Evolutionary conservation across 2,329 filamentous ascomycete species (phyloP).

Genomic region (Sordariomycetes sp.): DNA sequence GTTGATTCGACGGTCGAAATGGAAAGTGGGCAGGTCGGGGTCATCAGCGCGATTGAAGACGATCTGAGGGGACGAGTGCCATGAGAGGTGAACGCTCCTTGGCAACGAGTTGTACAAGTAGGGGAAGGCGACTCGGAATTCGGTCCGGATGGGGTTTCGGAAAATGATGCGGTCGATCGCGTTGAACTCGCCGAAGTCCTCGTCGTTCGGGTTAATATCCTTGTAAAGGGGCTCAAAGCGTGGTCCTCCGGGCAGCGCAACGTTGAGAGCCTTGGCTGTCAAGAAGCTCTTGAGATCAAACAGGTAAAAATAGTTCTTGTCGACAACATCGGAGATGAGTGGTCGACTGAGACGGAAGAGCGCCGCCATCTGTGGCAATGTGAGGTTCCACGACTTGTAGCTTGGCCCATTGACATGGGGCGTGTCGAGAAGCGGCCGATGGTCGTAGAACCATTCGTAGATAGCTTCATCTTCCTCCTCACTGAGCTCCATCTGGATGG

Average conservation of each 20-base stretch:
- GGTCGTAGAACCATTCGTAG: constrained; percentile 96
- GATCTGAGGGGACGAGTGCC: constrained; percentile 88
- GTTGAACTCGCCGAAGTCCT: constrained; percentile 99
- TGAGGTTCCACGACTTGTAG: constrained; percentile 93
- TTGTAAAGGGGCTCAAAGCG: constrained; percentile 97
- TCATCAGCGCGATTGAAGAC: constrained; percentile 87
- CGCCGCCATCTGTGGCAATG: constrained; percentile 90
- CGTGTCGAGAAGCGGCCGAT: constrained; percentile 82
- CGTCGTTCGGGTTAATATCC: constrained; percentile 96
- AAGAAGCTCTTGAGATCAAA: constrained; percentile 93
- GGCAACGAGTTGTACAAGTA: constrained; percentile 95
- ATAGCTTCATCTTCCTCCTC: constrained; percentile 87
- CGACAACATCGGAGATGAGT: constrained; percentile 81
- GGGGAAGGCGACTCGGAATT: constrained; percentile 90
- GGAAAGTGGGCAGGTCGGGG: constrained; percentile 84
- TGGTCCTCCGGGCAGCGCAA: constrained; percentile 93
- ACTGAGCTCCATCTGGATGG: constrained; percentile 97
- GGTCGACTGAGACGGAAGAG: constrained; percentile 87
- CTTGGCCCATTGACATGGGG: constrained; percentile 92
- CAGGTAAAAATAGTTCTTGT: constrained; percentile 96
- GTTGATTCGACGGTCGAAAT: constrained; percentile 96
- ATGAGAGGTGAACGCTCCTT: constrained; percentile 83
- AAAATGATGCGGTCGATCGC: constrained; percentile 99
- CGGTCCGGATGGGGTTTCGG: constrained; percentile 85
- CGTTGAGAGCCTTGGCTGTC: constrained; percentile 93